Conservation (phyloP, 345 rosid species). For the Passiflora organensis region DNA sequence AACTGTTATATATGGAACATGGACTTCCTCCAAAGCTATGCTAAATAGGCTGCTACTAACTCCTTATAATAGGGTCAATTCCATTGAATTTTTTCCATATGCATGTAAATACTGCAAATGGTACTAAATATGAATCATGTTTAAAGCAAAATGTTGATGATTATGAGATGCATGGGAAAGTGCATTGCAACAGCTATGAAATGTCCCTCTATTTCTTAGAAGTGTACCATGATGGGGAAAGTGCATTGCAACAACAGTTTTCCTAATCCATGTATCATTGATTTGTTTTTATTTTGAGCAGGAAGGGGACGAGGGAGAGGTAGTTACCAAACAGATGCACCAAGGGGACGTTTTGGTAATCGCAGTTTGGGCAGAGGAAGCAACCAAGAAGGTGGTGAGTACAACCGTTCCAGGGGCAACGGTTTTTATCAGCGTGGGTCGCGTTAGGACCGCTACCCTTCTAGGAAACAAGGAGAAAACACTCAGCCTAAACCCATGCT, state of each 20-base stretch:
- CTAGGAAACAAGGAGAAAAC: not conserved
- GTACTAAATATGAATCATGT: too few species aligned
- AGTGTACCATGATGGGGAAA: not conserved
- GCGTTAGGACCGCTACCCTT: slow-evolving; percentile 29
- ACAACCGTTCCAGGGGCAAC: slow-evolving; percentile 61
- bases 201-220: too few species aligned
- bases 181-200: too few species aligned
- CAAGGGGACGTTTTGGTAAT: slow-evolving; percentile 29
- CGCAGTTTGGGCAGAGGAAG: slow-evolving; percentile 60
- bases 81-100: too few species aligned
- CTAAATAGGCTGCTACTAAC: too few species aligned
- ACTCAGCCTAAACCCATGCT: slow-evolving; percentile 13
- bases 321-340: slow-evolving; percentile 54
- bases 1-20: too few species aligned
- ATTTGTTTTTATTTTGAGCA: not conserved
- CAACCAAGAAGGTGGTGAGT: slow-evolving; percentile 58
- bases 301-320: slow-evolving; percentile 81
- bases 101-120: too few species aligned
- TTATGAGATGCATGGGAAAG: too few species aligned
- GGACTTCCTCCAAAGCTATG: too few species aligned
- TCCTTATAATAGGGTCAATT: too few species aligned
- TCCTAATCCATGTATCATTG: not conserved
- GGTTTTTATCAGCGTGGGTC: slow-evolving; percentile 59
- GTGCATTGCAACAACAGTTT: too few species aligned
- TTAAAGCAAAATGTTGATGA: too few species aligned